Base-by-base conservation (phyloP, 768 basidiomycete genomes). In the Naganishia kalamii region DNA sequence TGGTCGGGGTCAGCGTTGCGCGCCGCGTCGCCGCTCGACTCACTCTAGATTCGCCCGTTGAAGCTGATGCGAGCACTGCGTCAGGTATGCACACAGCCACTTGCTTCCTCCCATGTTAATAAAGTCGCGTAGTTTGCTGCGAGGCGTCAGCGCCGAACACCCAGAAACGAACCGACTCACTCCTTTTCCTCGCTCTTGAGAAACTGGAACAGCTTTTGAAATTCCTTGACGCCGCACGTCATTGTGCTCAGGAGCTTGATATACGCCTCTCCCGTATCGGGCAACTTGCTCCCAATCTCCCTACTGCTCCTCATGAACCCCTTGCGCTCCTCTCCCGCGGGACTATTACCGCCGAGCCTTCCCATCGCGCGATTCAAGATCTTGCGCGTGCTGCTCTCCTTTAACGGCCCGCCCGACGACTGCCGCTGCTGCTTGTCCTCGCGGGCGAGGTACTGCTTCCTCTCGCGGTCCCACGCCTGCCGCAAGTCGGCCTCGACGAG, bases 401-500 rank as follows among this genome's bases (percentile, higher is more conserved):
- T 57, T 4, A 15, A 13, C 2, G 33, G 3, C 3, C 33, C 33
- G 12, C 37, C 54, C 5, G 21, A n/a, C n/a, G n/a, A 7, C 37
- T 57, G 54, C n/a, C 54, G 33, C 17, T 37, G 37, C 27, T 5
- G 2, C 10, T 57, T 35, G 17, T 57, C 54, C 54, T 35, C 35
- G 23, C 40, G 35, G 11, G 37, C 35, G 1, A 57, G 35, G 27
- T 57, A 57, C n/a, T 37, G 54, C 54, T 57, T 57, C 5, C 54
- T 35, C 37, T 57, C 54, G 21, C 87, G 85, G 70, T 84, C 85
- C 87, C 88, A 91, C 46, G 88, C 83, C 60, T 87, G 82, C 62
- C 88, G 87, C 70, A 89, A 88, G 69, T 89, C 87, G 65, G 85
- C 89, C 74, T 87, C 84, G 6, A 99, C 88, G 74, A 98, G 85